phyloP scores from a whole-genome alignment of 768 basidiomycete species.

The Leccinum disarticulatum region DNA sequence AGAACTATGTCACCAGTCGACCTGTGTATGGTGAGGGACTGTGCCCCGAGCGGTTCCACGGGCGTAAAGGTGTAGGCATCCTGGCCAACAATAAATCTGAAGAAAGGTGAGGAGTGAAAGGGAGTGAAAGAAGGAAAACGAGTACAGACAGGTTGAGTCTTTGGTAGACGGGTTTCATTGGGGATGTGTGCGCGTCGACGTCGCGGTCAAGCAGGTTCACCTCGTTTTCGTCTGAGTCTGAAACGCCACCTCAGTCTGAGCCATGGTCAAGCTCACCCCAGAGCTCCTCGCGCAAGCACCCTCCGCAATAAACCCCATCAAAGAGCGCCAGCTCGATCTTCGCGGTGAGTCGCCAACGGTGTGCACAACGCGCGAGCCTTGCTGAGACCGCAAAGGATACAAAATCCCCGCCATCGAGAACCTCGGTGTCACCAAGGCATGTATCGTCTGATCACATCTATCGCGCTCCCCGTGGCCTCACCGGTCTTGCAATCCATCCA shows the following conservation, averaged over 20 bases:
- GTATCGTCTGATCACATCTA: conserved; percentile 29
- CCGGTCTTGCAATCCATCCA: conserved; percentile 30
- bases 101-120: background rate
- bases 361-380: background rate
- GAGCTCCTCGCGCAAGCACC: conserved; percentile 84
- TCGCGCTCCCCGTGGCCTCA: conserved; percentile 16
- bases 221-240: conserved; percentile 36
- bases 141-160: conserved; percentile 66
- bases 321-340: conserved; percentile 89
- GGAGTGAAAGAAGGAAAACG: conserved; percentile 11
- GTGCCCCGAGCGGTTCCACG: conserved; percentile 55
- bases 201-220: conserved; percentile 11
- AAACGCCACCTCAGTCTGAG: conserved; percentile 25
- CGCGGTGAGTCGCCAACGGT: conserved; percentile 56
- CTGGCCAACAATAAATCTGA: conserved; percentile 65
- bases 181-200: conserved; percentile 11
- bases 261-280: conserved; percentile 88
- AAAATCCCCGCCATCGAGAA: conserved; percentile 97
- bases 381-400: conserved; percentile 57
- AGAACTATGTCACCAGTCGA: conserved; percentile 74
- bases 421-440: conserved; percentile 85
- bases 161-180: conserved; percentile 71
- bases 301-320: conserved; percentile 77
- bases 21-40: conserved; percentile 70
- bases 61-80: conserved; percentile 82